phyloP scores from a whole-genome alignment of 805 yeast species.

The Starmerella powellii region DNA sequence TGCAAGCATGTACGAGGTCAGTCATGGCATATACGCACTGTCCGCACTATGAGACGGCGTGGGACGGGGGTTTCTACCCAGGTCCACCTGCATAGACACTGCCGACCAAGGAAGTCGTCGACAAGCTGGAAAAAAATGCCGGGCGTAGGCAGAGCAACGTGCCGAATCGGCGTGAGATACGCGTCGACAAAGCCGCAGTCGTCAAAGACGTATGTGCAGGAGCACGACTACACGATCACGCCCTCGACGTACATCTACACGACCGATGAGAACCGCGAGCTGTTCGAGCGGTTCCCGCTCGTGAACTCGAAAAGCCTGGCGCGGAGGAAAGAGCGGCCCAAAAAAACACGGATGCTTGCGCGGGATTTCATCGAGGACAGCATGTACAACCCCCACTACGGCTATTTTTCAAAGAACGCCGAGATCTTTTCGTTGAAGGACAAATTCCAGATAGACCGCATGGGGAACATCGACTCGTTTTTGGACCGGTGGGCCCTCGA shows the following conservation, averaged over 20 bases:
- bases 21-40: not conserved
- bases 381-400: constrained; percentile 67
- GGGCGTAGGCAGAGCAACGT: not conserved
- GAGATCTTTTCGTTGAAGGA: constrained; percentile 57
- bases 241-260: constrained; percentile 30
- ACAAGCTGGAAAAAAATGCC: not conserved
- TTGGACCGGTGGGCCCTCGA: constrained; percentile 54
- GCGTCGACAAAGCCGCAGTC: not conserved
- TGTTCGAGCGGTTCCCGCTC: constrained; percentile 37
- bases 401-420: constrained; percentile 69
- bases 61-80: no score
- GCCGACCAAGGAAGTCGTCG: not conserved
- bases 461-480: constrained; percentile 57
- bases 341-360: constrained; percentile 53
- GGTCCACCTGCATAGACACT: no score
- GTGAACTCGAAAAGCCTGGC: constrained; percentile 32
- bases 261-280: constrained; percentile 28
- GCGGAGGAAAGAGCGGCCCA: constrained; percentile 39
- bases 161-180: not conserved
- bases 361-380: constrained; percentile 79
- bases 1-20: not conserved
- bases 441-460: constrained; percentile 50
- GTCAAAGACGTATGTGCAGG: constrained; percentile 16
- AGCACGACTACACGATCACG: constrained; percentile 29
- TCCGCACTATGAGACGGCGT: not conserved